These are phyloP conservation scores for Coniochaeta sp. DNA, from an alignment of 2,329 filamentous ascomycete species.

Conservation along the genomic window DNA sequence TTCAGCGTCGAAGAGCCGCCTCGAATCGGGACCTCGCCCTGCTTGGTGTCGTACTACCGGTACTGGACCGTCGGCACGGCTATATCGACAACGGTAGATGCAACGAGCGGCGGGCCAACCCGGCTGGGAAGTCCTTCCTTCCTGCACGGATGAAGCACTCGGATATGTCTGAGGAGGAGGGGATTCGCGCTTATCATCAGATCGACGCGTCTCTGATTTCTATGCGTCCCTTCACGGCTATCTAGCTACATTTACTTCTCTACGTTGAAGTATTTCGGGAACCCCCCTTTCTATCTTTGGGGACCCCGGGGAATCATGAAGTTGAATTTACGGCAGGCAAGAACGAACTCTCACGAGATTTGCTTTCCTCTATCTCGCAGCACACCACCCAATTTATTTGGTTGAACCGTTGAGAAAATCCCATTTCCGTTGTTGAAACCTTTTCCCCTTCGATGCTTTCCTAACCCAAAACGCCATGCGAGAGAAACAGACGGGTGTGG, in stretches of 20 bases:
- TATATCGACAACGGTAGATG: too few species aligned
- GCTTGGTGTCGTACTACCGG: too few species aligned
- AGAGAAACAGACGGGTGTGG: slow-evolving; percentile 2
- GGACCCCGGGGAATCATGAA: slow-evolving; percentile 19
- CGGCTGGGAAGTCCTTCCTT: too few species aligned
- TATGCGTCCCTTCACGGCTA: background rate
- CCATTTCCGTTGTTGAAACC: slow-evolving; percentile 14
- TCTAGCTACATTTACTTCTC: background rate
- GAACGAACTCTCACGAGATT: slow-evolving; percentile 4
- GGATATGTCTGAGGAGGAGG: background rate
- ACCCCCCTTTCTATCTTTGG: background rate
- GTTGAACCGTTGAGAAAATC: too few species aligned
- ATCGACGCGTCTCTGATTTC: background rate
- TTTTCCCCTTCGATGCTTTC: slow-evolving; percentile 9
- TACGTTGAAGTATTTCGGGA: background rate
- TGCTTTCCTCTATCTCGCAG: background rate
- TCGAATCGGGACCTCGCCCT: too few species aligned
- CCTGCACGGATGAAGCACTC: too few species aligned
- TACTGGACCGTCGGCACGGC: too few species aligned
- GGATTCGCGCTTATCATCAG: background rate
- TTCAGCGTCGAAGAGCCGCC: too few species aligned
- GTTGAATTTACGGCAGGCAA: slow-evolving; percentile 22
- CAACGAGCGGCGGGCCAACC: too few species aligned
- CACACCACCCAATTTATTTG: slow-evolving; percentile 5
- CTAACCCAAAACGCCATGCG: slow-evolving; percentile 9